These are phyloP conservation scores for Bigelowiella natans DNA, from an alignment of 78 protist species.

Conservation along the genomic window DNA sequence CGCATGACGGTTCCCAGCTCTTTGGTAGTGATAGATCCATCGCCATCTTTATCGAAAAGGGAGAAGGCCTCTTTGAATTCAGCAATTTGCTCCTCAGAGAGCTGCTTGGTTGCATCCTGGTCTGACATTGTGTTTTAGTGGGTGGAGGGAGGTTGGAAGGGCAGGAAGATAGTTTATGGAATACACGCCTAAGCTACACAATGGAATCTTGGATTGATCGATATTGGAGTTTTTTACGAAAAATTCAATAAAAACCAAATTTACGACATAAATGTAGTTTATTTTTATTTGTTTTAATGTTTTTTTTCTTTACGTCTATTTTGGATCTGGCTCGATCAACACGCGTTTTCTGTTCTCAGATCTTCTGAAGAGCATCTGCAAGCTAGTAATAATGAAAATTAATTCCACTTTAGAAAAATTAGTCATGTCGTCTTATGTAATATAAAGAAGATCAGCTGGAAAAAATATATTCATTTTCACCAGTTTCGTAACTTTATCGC, in stretches of 20 bases:
- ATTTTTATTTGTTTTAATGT: not conserved
- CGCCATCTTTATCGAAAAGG: conserved; percentile 61
- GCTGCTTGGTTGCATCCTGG: not conserved
- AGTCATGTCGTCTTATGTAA: too few species aligned
- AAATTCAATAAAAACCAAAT: not conserved
- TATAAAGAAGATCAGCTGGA: too few species aligned
- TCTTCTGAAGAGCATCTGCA: too few species aligned
- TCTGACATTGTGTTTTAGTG: not conserved
- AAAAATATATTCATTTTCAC: too few species aligned
- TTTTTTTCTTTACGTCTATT: too few species aligned
- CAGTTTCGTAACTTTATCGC: too few species aligned
- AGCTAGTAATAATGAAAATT: too few species aligned
- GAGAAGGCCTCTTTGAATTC: conserved; percentile 67
- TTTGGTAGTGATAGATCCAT: conserved; percentile 82
- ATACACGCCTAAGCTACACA: not conserved
- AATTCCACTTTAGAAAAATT: too few species aligned
- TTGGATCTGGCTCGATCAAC: too few species aligned
- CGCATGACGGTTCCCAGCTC: conserved; percentile 93
- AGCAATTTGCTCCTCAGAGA: conserved; percentile 57
- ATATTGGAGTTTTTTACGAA: not conserved
- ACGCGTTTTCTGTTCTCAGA: too few species aligned
- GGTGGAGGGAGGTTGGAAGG: not conserved
- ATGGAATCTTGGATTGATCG: not conserved
- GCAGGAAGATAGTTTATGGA: not conserved
- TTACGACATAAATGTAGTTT: not conserved